Percentiles rank a stretch among this genome's conserved stretches.
Conservation (phyloP, 140 eudicot species). For the Erigeron philadelphicus region DNA sequence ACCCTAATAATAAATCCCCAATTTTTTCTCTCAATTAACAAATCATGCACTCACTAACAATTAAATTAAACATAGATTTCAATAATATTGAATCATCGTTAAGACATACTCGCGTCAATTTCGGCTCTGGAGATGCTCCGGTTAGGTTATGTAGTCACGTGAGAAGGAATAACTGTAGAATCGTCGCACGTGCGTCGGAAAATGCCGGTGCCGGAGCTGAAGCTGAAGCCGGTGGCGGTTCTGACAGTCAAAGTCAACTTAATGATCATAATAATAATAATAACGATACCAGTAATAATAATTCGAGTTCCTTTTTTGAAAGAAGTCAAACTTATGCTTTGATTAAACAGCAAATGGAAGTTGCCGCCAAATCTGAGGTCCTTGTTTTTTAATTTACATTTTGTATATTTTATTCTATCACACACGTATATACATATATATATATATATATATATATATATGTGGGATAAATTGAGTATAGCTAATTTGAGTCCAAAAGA, state of each 20-base stretch:
- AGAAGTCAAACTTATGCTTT: constrained; percentile 77
- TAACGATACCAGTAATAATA: constrained; percentile 6
- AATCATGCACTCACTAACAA: constrained; percentile 51
- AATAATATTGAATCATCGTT: constrained; percentile 5
- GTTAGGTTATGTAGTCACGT: constrained; percentile 25
- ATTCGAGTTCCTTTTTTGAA: constrained; percentile 43
- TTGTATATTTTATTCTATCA: neutral
- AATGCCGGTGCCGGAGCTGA: constrained; percentile 41
- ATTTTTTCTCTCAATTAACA: neutral
- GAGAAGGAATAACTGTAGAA: constrained; percentile 30
- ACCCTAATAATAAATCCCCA: too few relatives aligned
- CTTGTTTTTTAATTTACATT: neutral
- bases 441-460: too few relatives aligned
- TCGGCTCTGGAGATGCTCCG: constrained; percentile 22
- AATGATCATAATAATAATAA: too few relatives aligned
- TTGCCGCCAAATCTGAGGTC: constrained; percentile 96
- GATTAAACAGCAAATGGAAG: constrained; percentile 88
- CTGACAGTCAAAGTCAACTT: constrained; percentile 40
- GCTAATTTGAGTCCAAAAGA: too few relatives aligned
- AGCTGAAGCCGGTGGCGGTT: constrained; percentile 38
- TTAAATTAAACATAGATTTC: constrained; percentile 38
- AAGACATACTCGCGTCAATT: constrained; percentile 21
- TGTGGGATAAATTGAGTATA: too few relatives aligned
- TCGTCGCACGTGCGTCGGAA: constrained; percentile 55
- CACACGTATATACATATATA: too few relatives aligned